Base-by-base conservation (phyloP, 805 yeast genomes). In the Jamesozyma gamospora region DNA sequence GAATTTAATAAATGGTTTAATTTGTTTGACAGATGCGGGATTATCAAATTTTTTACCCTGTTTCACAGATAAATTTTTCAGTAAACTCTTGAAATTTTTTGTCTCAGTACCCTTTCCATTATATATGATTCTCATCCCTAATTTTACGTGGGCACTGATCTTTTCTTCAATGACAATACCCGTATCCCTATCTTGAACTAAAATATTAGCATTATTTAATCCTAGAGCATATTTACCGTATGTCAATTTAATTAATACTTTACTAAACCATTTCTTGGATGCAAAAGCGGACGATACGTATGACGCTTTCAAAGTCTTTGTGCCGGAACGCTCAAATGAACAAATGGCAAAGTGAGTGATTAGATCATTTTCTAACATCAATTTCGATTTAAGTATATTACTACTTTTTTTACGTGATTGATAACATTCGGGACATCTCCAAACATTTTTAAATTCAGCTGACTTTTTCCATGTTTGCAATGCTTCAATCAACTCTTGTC, bases 141-240 rank as follows among this genome's bases (percentile, higher is more conserved):
- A 56, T 36, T 96, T 69, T 10, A 92, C 92, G 51, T 84, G 84
- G 1, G 83, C 75, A 42, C 88, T 79, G 83, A 92, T 90, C 52
- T 86, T 86, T 52, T 90, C 98, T 56, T 90, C 97, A 53, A 82
- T 61, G n/a, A 90, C 76, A 34, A 84, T 72, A 0, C 98, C 98
- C 0, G 96, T 80, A 14, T 72, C 67, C 44, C 98, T 69, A 57
- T 92, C 96, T 58, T 92, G 97, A 2, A 90, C 96, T 36, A 92
- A 66, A 25, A 92, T 90, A 54, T 90, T 90, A 9, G 96, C 98
- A 35, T 94, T 86, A 55, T 90, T 85, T 18, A 80, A 78, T 2
- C 96, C 96, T 28, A 90, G 62, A 36, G 78, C 77, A 56, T 87
- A 82, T 51, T 82, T 82, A 0, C 98, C 98, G 55, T 85, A 87